A percentile compares a stretch with the other conserved stretches of the same genome.
Evolutionary conservation across 768 basidiomycete genomes (phyloP).

Genomic region (Tephrocybe sp.): DNA sequence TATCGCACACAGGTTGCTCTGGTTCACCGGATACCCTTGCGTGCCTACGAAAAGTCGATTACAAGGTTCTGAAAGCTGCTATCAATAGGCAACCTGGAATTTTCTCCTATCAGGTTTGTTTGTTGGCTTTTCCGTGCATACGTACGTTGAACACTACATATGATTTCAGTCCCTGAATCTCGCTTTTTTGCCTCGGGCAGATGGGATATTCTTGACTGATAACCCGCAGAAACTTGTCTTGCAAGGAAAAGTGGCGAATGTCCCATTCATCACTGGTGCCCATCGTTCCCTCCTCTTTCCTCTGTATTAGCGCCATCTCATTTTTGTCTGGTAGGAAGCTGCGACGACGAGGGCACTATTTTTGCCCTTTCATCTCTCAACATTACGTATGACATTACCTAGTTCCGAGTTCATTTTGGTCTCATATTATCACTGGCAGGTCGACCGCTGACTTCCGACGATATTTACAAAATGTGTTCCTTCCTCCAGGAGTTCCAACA

Average conservation of each 20-base stretch:
- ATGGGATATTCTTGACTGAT: slow-evolving; percentile 48
- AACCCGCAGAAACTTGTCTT: slow-evolving; percentile 40
- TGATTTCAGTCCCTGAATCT: slow-evolving; percentile 37
- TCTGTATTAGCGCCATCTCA: not conserved
- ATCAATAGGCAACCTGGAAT: slow-evolving; percentile 40
- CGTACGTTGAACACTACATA: slow-evolving; percentile 20
- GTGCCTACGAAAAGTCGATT: slow-evolving; percentile 41
- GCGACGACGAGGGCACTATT: slow-evolving; percentile 58
- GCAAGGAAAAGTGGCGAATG: slow-evolving; percentile 41
- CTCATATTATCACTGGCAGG: slow-evolving; percentile 5
- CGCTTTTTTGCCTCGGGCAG: slow-evolving; percentile 48
- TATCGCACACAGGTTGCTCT: slow-evolving; percentile 39
- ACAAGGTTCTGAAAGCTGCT: slow-evolving; percentile 36
- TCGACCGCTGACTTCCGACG: slow-evolving; percentile 23
- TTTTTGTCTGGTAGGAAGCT: slow-evolving; percentile 32
- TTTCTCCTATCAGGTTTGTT: slow-evolving; percentile 29
- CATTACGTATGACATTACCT: slow-evolving; percentile 35
- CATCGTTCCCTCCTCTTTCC: slow-evolving; percentile 7
- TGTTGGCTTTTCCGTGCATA: not conserved
- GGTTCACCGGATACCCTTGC: slow-evolving; percentile 36
- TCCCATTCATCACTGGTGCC: slow-evolving; percentile 50
- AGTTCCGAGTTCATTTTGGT: not conserved
- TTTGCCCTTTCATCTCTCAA: slow-evolving; percentile 47
- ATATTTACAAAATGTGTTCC: slow-evolving; percentile 28
- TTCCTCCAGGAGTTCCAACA: slow-evolving; percentile 30